Evolutionary conservation across 2,329 filamentous ascomycete genomes (phyloP).

Genomic region (Fusarium nodosum): DNA sequence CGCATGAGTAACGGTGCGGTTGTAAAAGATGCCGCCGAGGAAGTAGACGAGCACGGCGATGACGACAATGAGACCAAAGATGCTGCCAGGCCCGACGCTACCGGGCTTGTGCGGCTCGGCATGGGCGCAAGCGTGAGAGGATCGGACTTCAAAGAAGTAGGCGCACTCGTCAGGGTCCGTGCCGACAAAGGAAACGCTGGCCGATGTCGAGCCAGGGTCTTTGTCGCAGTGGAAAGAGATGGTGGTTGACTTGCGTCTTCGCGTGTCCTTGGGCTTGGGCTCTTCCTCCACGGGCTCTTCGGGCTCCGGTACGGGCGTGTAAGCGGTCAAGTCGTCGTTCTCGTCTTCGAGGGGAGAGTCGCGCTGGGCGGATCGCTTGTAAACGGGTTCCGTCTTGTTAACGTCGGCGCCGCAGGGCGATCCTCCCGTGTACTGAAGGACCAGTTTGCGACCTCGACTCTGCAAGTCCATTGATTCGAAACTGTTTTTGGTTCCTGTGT

Average conservation of each 20-base stretch:
- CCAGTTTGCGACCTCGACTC: conserved; percentile 78
- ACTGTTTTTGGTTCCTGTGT: conserved; percentile 36
- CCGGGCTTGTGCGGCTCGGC: conserved; percentile 79
- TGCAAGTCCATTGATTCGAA: conserved; percentile 65
- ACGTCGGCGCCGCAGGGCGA: conserved; percentile 75
- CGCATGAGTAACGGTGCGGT: conserved; percentile 93
- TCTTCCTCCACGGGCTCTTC: conserved; percentile 40
- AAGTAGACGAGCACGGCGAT: conserved; percentile 88
- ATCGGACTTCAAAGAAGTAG: conserved; percentile 95
- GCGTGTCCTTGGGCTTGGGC: conserved; percentile 41
- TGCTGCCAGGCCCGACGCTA: conserved; percentile 76
- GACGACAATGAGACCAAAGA: conserved; percentile 88
- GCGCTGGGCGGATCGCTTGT: conserved; percentile 50
- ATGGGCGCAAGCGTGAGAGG: conserved; percentile 80
- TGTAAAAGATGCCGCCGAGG: conserved; percentile 93
- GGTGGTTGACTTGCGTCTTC: conserved; percentile 80
- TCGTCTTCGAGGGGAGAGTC: conserved; percentile 50
- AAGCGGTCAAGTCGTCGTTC: conserved; percentile 26
- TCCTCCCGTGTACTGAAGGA: conserved; percentile 82
- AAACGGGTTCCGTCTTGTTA: conserved; percentile 53
- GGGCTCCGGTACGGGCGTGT: conserved; percentile 31
- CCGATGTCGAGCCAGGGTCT: conserved; percentile 76
- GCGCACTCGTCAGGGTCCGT: conserved; percentile 88
- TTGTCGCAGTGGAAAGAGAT: conserved; percentile 95
- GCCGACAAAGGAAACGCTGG: conserved; percentile 86